Evolutionary conservation across 164 flowering plant genomes (phyloP), one percentile per base, ranked within the genome.

Genomic region (Nelumbo lutea): DNA sequence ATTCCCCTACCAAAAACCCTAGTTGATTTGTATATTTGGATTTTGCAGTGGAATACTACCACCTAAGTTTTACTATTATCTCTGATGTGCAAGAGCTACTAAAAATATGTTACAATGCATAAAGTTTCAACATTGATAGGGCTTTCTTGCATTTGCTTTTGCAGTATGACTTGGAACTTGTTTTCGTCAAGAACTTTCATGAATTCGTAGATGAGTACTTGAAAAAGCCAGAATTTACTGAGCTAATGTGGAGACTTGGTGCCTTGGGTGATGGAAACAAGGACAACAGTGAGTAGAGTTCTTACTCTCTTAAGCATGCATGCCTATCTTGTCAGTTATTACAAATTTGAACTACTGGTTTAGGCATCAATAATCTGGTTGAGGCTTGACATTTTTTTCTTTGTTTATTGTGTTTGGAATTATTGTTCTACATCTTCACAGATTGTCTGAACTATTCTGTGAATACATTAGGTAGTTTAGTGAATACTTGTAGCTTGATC

Each of bases 201-300:
- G 90, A 81, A 70, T 92, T 95, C 83, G 96, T 95, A 39, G 86
- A 86, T 2, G 96, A 95, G 71, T 90, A 86, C 83, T 11, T 96
- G 90, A 93, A 91, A 73, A 87, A 71, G 57, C 91, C 90, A 14
- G 99, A 93, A 68, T 91, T 75, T 64, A 76, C 87, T 63, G 99
- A 96, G 56, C 90, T 96, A 59, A 96, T 96, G 99, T 77, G 97
- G 71, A 81, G 95, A 71, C 91, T 93, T 73, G 98, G 99, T 68
- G 99, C 99, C 53, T 80, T 95, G 76, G 99, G 99, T 70, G 99
- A 95, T 72, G 97, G 97, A 61, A 88, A 87, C 79, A 84, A 83
- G 69, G 97, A 91, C 62, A 84, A 71, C 44, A 87, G 97, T 95
- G 74, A 80, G 96, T 74, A 2, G 3, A 42, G 2, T 41, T 9